Conservation (phyloP, 75 land plant genomes). For the Azolla pinnata region DNA sequence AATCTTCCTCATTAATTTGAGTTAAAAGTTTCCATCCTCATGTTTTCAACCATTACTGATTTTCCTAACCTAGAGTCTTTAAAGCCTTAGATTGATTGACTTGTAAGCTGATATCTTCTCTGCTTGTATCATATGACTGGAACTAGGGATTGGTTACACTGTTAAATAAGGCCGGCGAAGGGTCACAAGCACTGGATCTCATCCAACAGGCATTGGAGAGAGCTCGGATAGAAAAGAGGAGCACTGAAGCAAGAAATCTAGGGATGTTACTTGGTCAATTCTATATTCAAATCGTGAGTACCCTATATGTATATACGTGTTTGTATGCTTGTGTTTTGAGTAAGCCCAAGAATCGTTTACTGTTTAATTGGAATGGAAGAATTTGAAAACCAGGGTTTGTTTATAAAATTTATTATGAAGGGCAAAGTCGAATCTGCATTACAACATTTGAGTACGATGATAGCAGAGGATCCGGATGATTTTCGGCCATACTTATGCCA, state of each 20-base stretch:
- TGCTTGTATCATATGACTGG: no score
- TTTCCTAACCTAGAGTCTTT: no score
- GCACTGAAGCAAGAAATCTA: slow-evolving; percentile 19
- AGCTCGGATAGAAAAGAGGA: slow-evolving; percentile 9
- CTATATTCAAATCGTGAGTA: slow-evolving; percentile 18
- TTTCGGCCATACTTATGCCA: slow-evolving; percentile 31
- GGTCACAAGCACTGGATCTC: slow-evolving; percentile 15
- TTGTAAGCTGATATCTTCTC: no score
- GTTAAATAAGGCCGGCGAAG: slow-evolving; percentile 24
- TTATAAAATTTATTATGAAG: not conserved
- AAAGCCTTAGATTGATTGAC: no score
- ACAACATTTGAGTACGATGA: slow-evolving; percentile 11
- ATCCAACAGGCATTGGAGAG: slow-evolving; percentile 18
- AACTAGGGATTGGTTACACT: slow-evolving; percentile 27
- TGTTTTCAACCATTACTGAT: no score
- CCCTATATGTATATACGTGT: not conserved
- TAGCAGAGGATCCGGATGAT: slow-evolving; percentile 18
- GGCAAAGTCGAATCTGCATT: slow-evolving; percentile 24
- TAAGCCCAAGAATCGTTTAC: no score
- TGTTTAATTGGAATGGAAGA: no score
- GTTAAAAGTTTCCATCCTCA: no score
- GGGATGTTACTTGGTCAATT: slow-evolving; percentile 35
- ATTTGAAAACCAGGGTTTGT: no score
- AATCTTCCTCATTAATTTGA: no score
- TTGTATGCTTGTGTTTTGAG: not conserved